Evolutionary conservation across 352 stramenopile species (phyloP), one percentile per base, ranked within the genome.

Genomic region (Globisporangium nunn): DNA sequence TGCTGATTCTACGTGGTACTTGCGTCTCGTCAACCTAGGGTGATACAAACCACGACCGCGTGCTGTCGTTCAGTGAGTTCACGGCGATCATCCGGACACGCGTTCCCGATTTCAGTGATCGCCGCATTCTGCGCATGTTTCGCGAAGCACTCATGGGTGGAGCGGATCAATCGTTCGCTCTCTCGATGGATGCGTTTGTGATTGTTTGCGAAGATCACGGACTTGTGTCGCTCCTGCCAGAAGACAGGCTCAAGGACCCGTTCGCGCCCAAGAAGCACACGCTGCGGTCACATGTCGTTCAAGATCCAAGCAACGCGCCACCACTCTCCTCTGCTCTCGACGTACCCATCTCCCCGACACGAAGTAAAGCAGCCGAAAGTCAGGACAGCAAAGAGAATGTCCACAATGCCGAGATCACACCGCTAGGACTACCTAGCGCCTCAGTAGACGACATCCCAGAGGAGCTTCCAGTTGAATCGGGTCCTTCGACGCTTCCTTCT

Each of bases 51-150:
- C 74, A 89, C 62, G 81, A 89, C 54, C 72, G 76, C 33, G 78
- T 89, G 28, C 63, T 91, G 15, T 82, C 74, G 11, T 63, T 91
- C n/a, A 63, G 71, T 12, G 81, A 91, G 56, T 91, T 91, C 46
- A 70, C 69, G 23, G 63, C 67, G 4, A 87, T 91, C 50, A 78
- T 91, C 35, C 70, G 68, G n/a, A 64, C 66, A 3, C 71, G 76
- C 37, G 70, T 79, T 12, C 68, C 75, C 0, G 60, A 77, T 11
- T 91, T 89, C 51, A 89, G 78, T 52, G 78, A 88, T 15, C 74
- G 81, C 4, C 71, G 78, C 0, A 71, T 91, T 45, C 58, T 91
- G 45, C 81, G 78, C 2, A 91, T 91, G 81, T 89, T 91, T 43
- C 76, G 78, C 0, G 78, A 91, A 46, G 75, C 81, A 37, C 53